phyloP scores from a whole-genome alignment of 306 rosid species.

The Vicia faba region DNA sequence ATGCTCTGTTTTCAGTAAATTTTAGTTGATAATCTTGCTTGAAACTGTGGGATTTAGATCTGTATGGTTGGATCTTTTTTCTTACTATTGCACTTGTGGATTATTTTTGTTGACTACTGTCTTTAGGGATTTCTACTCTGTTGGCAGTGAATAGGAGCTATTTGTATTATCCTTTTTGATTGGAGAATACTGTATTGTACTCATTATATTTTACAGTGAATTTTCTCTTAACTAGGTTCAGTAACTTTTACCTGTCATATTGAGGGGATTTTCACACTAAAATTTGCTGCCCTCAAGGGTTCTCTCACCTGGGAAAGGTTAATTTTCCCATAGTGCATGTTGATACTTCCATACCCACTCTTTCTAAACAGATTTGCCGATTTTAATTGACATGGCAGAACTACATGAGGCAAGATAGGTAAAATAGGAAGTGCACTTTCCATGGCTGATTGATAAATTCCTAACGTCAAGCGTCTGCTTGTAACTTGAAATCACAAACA shows the following conservation, averaged over 20 bases:
- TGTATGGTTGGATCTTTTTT: neutral
- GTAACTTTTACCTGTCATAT: neutral
- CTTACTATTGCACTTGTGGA: neutral
- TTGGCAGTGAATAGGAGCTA: neutral
- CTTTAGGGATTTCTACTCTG: neutral
- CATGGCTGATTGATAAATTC: constrained; percentile 3
- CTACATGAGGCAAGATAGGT: neutral
- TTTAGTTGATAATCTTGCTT: neutral
- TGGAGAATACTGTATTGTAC: neutral
- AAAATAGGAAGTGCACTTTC: constrained; percentile 14
- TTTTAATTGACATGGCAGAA: constrained; percentile 7
- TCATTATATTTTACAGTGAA: neutral
- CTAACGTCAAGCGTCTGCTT: neutral
- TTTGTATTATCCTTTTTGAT: neutral
- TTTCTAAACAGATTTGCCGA: neutral
- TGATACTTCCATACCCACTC: neutral
- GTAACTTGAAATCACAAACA: constrained; percentile 1
- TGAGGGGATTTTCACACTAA: neutral
- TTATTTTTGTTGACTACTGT: neutral
- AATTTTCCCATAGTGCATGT: neutral
- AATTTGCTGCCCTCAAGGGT: neutral
- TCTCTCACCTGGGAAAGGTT: constrained; percentile 6
- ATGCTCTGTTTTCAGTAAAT: neutral
- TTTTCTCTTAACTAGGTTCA: neutral
- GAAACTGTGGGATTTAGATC: neutral